A percentile compares a stretch with the other conserved stretches of the same genome.
These are phyloP conservation scores for Rhodotorula paludigena DNA, from an alignment of 768 basidiomycete genomes.

Conservation along the genomic window DNA sequence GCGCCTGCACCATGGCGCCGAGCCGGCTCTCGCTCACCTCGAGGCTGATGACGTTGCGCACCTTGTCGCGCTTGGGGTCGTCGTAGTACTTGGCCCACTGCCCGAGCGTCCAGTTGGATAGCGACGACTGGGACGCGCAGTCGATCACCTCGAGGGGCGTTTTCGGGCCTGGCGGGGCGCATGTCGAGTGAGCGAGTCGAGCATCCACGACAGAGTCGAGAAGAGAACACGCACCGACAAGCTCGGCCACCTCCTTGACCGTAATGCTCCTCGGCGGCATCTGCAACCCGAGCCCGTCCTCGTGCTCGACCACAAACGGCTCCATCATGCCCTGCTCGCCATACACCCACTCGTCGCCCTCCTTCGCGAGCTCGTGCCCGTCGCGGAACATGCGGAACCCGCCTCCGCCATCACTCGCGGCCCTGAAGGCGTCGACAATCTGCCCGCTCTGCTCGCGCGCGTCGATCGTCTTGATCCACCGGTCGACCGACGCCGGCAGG, in stretches of 20 bases:
- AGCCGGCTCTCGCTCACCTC: conserved; percentile 84
- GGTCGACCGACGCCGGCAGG: conserved; percentile 50
- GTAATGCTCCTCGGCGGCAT: conserved; percentile 71
- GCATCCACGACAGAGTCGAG: background rate
- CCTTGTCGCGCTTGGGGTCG: conserved; percentile 71
- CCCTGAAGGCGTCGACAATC: conserved; percentile 50
- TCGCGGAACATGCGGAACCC: conserved; percentile 59
- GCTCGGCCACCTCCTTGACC: conserved; percentile 71
- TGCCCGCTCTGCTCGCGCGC: conserved; percentile 51
- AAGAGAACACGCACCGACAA: conserved; percentile 56
- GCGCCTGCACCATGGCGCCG: conserved; percentile 72
- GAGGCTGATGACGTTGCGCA: conserved; percentile 90
- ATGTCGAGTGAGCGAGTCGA: background rate
- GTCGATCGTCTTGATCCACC: conserved; percentile 67
- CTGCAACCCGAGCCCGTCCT: conserved; percentile 81
- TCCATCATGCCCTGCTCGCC: conserved; percentile 53
- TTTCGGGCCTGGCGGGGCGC: conserved; percentile 50
- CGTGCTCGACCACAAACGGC: conserved; percentile 62
- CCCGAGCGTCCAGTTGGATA: conserved; percentile 79
- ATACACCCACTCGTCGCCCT: conserved; percentile 72
- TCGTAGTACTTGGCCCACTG: conserved; percentile 87
- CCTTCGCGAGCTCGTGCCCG: conserved; percentile 52
- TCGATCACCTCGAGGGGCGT: conserved; percentile 88
- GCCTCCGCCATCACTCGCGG: conserved; percentile 48
- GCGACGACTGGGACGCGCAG: conserved; percentile 78